These are phyloP conservation scores for Cucumis sativus DNA, from an alignment of 306 rosid species.

Conservation along the genomic window DNA sequence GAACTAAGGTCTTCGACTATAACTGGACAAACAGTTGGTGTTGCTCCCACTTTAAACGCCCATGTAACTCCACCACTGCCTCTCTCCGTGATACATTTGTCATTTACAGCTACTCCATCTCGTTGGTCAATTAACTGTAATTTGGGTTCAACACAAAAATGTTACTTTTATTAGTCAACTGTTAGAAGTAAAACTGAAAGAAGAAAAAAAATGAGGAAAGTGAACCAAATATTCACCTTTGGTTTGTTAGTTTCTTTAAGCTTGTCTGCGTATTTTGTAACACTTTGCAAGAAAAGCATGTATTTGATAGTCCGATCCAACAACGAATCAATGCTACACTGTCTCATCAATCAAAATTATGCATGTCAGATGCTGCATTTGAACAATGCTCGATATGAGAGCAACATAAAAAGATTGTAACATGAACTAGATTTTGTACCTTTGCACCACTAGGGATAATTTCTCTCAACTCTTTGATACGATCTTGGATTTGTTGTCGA, in stretches of 20 bases:
- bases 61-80: constrained; percentile 51
- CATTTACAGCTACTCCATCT: constrained; percentile 28
- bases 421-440: constrained; percentile 27
- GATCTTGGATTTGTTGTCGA: constrained; percentile 95
- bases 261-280: constrained; percentile 51
- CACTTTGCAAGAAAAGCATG: constrained; percentile 65
- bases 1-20: constrained; percentile 65
- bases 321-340: constrained; percentile 90
- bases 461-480: constrained; percentile 70
- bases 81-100: constrained; percentile 16
- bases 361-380: background rate
- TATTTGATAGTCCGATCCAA: constrained; percentile 73
- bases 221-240: constrained; percentile 36
- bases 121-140: constrained; percentile 42
- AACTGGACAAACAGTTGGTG: constrained; percentile 64
- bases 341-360: constrained; percentile 28
- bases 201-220: background rate
- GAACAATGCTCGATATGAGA: background rate
- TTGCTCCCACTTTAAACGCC: constrained; percentile 58
- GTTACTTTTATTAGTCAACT: background rate
- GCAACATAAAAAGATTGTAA: background rate
- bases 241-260: constrained; percentile 48
- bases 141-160: constrained; percentile 10
- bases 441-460: constrained; percentile 73
- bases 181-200: constrained; percentile 8